Evolutionary conservation across 768 basidiomycete species (phyloP).

Genomic region (Antrodiella citrinella): DNA sequence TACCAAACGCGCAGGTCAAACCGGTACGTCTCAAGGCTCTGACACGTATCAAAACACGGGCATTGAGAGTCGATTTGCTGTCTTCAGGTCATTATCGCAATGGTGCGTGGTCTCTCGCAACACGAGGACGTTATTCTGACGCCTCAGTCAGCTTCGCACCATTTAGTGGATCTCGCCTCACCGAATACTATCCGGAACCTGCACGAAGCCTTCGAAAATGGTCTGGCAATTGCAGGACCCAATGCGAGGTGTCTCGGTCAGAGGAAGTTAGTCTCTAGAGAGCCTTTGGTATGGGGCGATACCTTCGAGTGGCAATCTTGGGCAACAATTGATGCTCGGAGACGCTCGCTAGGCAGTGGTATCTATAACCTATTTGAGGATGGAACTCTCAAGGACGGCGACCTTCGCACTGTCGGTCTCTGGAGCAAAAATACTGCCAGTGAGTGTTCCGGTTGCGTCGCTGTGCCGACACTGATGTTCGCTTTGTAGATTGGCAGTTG

Average conservation of each 20-base stretch:
- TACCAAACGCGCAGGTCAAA: constrained; percentile 73
- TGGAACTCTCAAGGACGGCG: constrained; percentile 53
- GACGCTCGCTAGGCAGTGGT: constrained; percentile 72
- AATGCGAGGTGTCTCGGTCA: constrained; percentile 57
- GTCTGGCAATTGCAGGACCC: constrained; percentile 36
- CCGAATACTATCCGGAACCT: constrained; percentile 47
- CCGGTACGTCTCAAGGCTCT: constrained; percentile 36
- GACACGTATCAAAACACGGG: neutral
- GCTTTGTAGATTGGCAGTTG: constrained; percentile 79
- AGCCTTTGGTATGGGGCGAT: constrained; percentile 62
- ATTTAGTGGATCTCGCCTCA: constrained; percentile 38
- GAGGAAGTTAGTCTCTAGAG: constrained; percentile 54
- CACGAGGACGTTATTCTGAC: neutral
- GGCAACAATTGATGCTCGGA: constrained; percentile 59
- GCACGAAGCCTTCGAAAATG: constrained; percentile 59
- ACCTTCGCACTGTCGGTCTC: constrained; percentile 69
- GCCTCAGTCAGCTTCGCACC: neutral
- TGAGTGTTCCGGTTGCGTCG: constrained; percentile 21
- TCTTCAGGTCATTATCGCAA: constrained; percentile 64
- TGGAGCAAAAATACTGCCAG: constrained; percentile 82
- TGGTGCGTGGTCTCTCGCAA: constrained; percentile 30
- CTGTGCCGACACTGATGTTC: neutral
- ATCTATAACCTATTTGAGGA: constrained; percentile 55
- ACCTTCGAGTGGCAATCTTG: constrained; percentile 62
- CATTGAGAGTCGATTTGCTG: constrained; percentile 2